These are phyloP conservation scores for Phytophthora sp. DNA, from an alignment of 352 stramenopile genomes.

Conservation along the genomic window DNA sequence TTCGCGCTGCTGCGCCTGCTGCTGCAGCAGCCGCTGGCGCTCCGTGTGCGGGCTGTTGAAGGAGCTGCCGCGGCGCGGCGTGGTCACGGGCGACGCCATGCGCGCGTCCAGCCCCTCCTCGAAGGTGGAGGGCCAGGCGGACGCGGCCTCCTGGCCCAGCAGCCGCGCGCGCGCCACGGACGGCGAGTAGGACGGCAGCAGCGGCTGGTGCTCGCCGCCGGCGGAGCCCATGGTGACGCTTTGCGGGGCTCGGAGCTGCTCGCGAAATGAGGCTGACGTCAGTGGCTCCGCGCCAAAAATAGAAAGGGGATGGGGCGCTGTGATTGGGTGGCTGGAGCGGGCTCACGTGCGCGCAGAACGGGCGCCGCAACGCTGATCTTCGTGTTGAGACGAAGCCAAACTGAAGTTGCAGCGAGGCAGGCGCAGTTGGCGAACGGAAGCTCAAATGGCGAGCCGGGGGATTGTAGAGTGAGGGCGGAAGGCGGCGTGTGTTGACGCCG, in stretches of 20 bases:
- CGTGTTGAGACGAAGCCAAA: too few relatives aligned
- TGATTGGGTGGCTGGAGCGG: conserved; percentile 26
- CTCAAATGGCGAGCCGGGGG: too few relatives aligned
- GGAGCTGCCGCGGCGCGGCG: conserved; percentile 14
- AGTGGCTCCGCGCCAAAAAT: conserved; percentile 7
- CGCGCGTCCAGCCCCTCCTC: conserved; percentile 65
- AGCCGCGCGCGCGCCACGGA: conserved; percentile 45
- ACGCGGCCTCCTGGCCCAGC: conserved; percentile 33
- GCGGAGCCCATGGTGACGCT: conserved; percentile 22
- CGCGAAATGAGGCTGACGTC: conserved; percentile 8
- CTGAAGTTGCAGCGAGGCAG: too few relatives aligned
- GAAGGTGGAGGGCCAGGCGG: conserved; percentile 77
- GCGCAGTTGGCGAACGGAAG: too few relatives aligned
- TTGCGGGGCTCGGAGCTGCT: background rate
- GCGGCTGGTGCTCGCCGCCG: conserved; percentile 32
- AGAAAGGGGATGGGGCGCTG: conserved; percentile 12
- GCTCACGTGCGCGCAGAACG: too few relatives aligned
- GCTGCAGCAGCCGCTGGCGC: conserved; percentile 43
- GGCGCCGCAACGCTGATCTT: too few relatives aligned
- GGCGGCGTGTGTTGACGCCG: too few relatives aligned
- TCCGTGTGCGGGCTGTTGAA: conserved; percentile 54
- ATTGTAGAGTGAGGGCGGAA: too few relatives aligned
- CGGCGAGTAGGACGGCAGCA: conserved; percentile 74
- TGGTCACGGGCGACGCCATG: conserved; percentile 62
- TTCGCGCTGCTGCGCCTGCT: conserved; percentile 22